A percentile compares a stretch with the other conserved stretches of the same genome.
These are phyloP conservation scores for Mycena haematopus DNA, from an alignment of 768 basidiomycete species.

Conservation along the genomic window DNA sequence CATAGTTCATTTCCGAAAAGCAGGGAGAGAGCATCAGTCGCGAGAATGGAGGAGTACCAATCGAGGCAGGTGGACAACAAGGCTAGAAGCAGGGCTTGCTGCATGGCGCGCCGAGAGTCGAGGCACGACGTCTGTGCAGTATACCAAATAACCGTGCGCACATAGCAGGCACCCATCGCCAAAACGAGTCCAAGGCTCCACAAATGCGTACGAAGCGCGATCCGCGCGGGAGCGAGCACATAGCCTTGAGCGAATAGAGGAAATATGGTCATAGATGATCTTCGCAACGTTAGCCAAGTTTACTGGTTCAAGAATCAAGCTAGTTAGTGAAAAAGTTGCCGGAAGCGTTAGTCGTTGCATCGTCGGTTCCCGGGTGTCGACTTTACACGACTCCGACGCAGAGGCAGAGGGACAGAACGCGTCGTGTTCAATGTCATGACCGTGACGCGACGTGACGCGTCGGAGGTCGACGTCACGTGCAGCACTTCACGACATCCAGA, in stretches of 20 bases:
- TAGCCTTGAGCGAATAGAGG: background rate
- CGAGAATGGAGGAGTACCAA: conserved; percentile 8
- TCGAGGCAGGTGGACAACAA: background rate
- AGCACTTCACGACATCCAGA: background rate
- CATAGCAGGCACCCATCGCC: background rate
- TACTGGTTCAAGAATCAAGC: background rate
- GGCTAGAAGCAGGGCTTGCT: conserved; percentile 1
- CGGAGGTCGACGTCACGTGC: conserved; percentile 9
- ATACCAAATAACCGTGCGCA: conserved; percentile 3
- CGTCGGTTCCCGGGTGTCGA: conserved; percentile 1
- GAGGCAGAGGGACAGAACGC: conserved; percentile 5
- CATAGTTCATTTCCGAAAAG: conserved; percentile 23
- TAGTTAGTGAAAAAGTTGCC: conserved; percentile 3
- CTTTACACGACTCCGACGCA: background rate
- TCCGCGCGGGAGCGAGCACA: conserved; percentile 13
- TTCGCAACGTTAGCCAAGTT: conserved; percentile 4
- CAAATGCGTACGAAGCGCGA: conserved; percentile 6
- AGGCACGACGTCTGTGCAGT: background rate
- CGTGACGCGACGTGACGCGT: background rate
- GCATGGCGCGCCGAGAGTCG: conserved; percentile 1
- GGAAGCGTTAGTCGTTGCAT: background rate
- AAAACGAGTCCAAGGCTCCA: background rate
- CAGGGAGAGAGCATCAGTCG: conserved; percentile 13
- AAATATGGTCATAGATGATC: conserved; percentile 2
- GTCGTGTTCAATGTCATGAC: conserved; percentile 1